Evolutionary conservation across 2,329 filamentous ascomycete species (phyloP).

Genomic region (Colletotrichum nymphaeae): DNA sequence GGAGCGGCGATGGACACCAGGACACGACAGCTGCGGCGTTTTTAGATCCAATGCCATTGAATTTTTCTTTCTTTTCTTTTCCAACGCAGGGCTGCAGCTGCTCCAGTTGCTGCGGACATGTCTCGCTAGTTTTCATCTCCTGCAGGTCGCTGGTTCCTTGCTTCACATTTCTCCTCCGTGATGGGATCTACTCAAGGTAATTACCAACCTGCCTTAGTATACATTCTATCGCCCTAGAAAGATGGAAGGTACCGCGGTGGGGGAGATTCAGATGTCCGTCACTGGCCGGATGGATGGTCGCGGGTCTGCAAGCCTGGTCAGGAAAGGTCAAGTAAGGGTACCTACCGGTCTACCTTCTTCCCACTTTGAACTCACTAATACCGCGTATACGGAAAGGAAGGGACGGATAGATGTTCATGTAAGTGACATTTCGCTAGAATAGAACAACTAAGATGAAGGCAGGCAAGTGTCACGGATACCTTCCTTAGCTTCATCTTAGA

Average conservation of each 20-base stretch:
- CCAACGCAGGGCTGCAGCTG: slow-evolving; percentile 19
- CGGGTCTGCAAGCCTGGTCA: not conserved
- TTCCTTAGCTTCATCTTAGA: not conserved
- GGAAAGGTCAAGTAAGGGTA: not conserved
- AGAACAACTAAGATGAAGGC: not conserved
- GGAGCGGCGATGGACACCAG: not conserved
- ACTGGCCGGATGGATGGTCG: not conserved
- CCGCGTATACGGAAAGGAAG: not conserved
- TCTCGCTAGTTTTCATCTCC: slow-evolving; percentile 16
- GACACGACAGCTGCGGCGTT: not conserved
- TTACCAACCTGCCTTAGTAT: not conserved
- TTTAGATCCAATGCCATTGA: not conserved
- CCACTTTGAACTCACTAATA: not conserved
- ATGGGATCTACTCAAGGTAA: not conserved
- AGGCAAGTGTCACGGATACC: not conserved
- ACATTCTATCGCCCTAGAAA: slow-evolving; percentile 8
- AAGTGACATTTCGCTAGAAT: not conserved
- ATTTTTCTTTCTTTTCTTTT: slow-evolving; percentile 1
- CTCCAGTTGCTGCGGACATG: slow-evolving; percentile 14
- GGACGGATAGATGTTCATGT: not conserved
- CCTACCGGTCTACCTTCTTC: not conserved
- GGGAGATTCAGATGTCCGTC: not conserved
- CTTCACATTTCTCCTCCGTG: not conserved
- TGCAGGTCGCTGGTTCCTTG: slow-evolving; percentile 21
- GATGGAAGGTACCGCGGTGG: not conserved